Evolutionary conservation across 169 alveolate genomes (phyloP), one percentile per base, ranked within the genome.

Genomic region (Eimeria acervulina): DNA sequence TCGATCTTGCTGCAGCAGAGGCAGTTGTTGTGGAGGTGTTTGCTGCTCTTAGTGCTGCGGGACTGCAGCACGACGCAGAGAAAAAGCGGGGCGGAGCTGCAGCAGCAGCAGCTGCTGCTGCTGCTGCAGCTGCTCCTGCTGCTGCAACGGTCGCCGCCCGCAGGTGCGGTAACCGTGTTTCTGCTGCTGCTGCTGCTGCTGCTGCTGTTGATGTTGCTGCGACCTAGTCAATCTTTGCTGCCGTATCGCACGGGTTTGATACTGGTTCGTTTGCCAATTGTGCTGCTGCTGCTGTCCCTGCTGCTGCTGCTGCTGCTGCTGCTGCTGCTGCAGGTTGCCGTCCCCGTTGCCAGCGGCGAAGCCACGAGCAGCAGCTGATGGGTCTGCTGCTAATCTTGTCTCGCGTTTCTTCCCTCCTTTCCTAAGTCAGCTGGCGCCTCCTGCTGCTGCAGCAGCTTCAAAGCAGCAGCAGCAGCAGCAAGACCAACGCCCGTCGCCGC

Each of bases 301-400:
- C 91, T 81, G 91, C 74, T 85, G 93, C 93, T 59, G 93, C 80
- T n/a, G 92, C 74, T 52, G 92, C 92, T 55, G 76, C 36, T 85
- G 55, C 40, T 31, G 40, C 51, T 55, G 80, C 70, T 26, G 44
- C 70, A 42, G 90, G 70, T 13, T 59, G 70, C 31, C 70, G 0
- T 26, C 42, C 10, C 47, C 90, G 28, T 81, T 26, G 72, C 90
- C 90, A 12, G 72, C 47, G 1, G 66, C 52, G 21, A 76, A 76
- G 36, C 47, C 93, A 2, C 61, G 81, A 17, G 52, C 93, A 59
- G 93, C 80, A 6, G 55, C 40, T 19, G 76, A 31, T 44, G 21
- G 63, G n/a, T 51, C 81, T 61, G 93, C 93, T 85, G 23, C 93
- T 85, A 51, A 8, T 81, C 68, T 81, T 28, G 90, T 81, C 15